Percentiles rank a stretch among this genome's conserved stretches.
Conservation (phyloP, 2,329 filamentous ascomycete species). For the Aspergillus fumigatiaffinis region DNA sequence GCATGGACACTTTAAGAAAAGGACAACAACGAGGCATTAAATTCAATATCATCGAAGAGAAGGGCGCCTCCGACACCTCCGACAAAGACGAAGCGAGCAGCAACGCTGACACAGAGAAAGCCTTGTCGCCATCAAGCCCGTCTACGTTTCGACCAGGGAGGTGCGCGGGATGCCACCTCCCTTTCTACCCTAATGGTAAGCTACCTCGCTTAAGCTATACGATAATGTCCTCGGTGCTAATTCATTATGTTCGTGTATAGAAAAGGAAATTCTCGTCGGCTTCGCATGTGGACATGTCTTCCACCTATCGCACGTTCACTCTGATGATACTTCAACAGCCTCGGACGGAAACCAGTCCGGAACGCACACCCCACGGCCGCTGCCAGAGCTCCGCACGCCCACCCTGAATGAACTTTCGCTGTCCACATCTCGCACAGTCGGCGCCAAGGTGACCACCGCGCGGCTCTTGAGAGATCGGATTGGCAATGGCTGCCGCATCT, state of each 20-base stretch:
- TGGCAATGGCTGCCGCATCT: slow-evolving; percentile 41
- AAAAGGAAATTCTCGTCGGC: slow-evolving; percentile 56
- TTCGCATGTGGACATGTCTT: slow-evolving; percentile 68
- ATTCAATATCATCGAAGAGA: slow-evolving; percentile 63
- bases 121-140: slow-evolving; percentile 5
- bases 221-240: too few species aligned
- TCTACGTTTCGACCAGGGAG: slow-evolving; percentile 21
- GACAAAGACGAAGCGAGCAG: slow-evolving; percentile 7
- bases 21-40: slow-evolving; percentile 84
- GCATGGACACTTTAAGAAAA: slow-evolving; percentile 73
- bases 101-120: slow-evolving; percentile 15
- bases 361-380: slow-evolving; percentile 20
- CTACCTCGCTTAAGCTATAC: background rate
- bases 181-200: slow-evolving; percentile 38
- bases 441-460: slow-evolving; percentile 83
- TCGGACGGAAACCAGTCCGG: slow-evolving; percentile 16
- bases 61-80: slow-evolving; percentile 1
- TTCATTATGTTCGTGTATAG: slow-evolving; percentile 22
- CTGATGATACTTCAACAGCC: slow-evolving; percentile 27
- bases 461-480: slow-evolving; percentile 70
- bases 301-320: slow-evolving; percentile 59
- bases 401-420: slow-evolving; percentile 24
- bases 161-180: slow-evolving; percentile 38
- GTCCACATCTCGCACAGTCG: slow-evolving; percentile 57
- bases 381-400: slow-evolving; percentile 13